phyloP scores from a whole-genome alignment of 176 grass and related monocot species.

The barley (Hordeum vulgare) region DNA sequence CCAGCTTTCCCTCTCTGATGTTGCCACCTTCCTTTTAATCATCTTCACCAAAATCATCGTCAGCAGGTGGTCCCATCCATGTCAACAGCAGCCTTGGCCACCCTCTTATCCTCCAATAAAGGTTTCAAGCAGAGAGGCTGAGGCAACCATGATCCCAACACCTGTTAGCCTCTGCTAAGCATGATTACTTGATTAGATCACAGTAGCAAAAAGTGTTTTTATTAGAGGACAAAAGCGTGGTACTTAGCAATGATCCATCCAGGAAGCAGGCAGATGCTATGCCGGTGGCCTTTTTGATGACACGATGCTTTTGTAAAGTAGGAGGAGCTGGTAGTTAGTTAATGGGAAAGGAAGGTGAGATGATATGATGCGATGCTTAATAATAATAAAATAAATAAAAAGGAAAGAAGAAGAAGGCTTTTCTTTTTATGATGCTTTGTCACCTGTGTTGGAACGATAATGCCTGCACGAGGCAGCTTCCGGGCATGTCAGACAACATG shows the following conservation, averaged over 20 bases:
- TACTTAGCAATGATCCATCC: slow-evolving; percentile 33
- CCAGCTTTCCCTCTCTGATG: neutral
- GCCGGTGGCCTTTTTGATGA: slow-evolving; percentile 15
- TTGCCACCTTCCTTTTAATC: neutral
- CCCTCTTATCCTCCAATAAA: neutral
- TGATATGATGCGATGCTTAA: neutral
- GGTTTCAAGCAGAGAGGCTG: slow-evolving; percentile 4
- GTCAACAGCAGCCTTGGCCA: neutral
- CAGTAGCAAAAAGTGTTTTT: neutral
- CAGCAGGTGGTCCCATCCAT: neutral
- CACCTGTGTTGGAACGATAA: neutral
- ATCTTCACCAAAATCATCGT: neutral
- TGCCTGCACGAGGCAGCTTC: neutral
- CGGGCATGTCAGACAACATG: neutral
- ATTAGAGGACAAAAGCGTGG: neutral
- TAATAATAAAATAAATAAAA: neutral
- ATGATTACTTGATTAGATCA: slow-evolving; percentile 14
- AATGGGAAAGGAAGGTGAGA: slow-evolving; percentile 3
- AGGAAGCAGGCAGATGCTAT: slow-evolving; percentile 16
- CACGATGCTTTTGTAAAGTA: slow-evolving; percentile 21
- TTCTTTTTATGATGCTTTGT: slow-evolving; percentile 9
- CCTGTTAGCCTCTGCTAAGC: neutral
- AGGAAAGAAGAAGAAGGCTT: neutral
- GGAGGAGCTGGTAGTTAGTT: neutral
- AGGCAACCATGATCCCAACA: slow-evolving; percentile 11